phyloP scores from a whole-genome alignment of 2,329 filamentous ascomycete genomes.

The Paecilomyces dactylethromorphus region DNA sequence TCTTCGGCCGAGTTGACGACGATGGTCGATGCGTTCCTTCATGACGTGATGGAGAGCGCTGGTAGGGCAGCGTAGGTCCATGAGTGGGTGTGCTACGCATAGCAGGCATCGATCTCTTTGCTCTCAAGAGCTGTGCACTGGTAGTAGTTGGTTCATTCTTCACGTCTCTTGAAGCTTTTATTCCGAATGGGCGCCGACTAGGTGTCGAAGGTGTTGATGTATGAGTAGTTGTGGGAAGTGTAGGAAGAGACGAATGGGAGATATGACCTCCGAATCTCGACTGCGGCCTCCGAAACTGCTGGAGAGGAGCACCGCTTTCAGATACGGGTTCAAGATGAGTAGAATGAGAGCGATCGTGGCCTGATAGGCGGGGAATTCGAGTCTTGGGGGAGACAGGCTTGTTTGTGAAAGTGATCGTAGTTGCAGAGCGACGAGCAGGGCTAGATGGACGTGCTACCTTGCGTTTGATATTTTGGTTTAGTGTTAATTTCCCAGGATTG shows the following conservation, averaged over 20 bases:
- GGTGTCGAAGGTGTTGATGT: slow-evolving; percentile 54
- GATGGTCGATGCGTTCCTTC: slow-evolving; percentile 26
- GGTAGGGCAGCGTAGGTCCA: slow-evolving; percentile 22
- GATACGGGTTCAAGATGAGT: slow-evolving; percentile 81
- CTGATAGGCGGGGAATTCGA: slow-evolving; percentile 71
- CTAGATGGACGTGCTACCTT: slow-evolving; percentile 66
- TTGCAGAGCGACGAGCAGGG: slow-evolving; percentile 63
- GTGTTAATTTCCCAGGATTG: slow-evolving; percentile 68
- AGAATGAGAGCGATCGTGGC: slow-evolving; percentile 64
- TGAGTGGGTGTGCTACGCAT: slow-evolving; percentile 42
- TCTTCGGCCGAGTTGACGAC: slow-evolving; percentile 53
- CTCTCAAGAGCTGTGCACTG: slow-evolving; percentile 49
- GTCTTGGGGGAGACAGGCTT: slow-evolving; percentile 56
- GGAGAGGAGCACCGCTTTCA: slow-evolving; percentile 71
- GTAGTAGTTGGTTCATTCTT: slow-evolving; percentile 46
- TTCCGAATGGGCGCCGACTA: slow-evolving; percentile 52
- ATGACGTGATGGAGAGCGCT: slow-evolving; percentile 31
- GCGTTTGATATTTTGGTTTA: slow-evolving; percentile 88
- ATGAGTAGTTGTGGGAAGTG: slow-evolving; percentile 55
- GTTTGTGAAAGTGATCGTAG: slow-evolving; percentile 87
- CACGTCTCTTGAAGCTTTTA: slow-evolving; percentile 29
- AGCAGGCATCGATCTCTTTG: slow-evolving; percentile 56
- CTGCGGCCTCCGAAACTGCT: slow-evolving; percentile 56
- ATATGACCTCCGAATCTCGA: slow-evolving; percentile 62
- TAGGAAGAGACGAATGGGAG: slow-evolving; percentile 61